A percentile compares a stretch with the other conserved stretches of the same genome.
phyloP scores from a whole-genome alignment of 306 rosid genomes.

The Begonia masoniana region DNA sequence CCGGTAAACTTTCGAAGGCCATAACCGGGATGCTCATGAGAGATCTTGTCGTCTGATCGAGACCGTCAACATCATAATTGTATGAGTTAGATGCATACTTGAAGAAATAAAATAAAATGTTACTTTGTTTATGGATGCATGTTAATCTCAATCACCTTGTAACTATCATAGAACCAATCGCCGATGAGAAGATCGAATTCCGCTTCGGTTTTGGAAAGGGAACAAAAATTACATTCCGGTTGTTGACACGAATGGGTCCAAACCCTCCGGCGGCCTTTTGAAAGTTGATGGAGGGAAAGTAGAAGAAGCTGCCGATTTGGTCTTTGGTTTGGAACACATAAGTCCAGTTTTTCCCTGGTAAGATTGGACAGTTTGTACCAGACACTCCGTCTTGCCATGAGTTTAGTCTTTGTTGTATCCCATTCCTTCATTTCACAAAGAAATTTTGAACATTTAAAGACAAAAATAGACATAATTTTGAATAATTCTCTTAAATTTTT shows the following conservation, averaged over 20 bases:
- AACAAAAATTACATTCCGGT: slow-evolving; percentile 33
- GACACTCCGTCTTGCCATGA: slow-evolving; percentile 98
- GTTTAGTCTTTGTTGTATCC: slow-evolving; percentile 68
- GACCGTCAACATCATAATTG: no score
- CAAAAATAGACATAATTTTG: background rate
- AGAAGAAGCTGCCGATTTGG: slow-evolving; percentile 79
- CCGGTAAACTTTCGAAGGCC: slow-evolving; percentile 18
- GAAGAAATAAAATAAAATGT: background rate
- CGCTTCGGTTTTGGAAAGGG: slow-evolving; percentile 65
- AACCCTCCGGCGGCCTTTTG: slow-evolving; percentile 78
- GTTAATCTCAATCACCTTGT: slow-evolving; percentile 32
- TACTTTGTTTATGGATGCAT: background rate
- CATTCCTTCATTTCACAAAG: slow-evolving; percentile 43
- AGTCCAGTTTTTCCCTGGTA: slow-evolving; percentile 54
- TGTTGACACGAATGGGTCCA: slow-evolving; percentile 58
- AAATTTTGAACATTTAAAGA: background rate
- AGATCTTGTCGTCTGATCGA: slow-evolving; percentile 27
- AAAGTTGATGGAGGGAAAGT: slow-evolving; percentile 71
- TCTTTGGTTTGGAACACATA: slow-evolving; percentile 58
- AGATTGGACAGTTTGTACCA: slow-evolving; percentile 75
- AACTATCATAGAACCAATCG: slow-evolving; percentile 55
- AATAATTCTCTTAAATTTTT: background rate
- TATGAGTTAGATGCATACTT: background rate
- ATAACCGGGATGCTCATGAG: slow-evolving; percentile 2
- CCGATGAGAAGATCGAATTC: slow-evolving; percentile 74